Percentiles rank a stretch among this genome's conserved stretches.
phyloP scores from a whole-genome alignment of 1,284 basidiomycete genomes.

The Pterulicium gracile region DNA sequence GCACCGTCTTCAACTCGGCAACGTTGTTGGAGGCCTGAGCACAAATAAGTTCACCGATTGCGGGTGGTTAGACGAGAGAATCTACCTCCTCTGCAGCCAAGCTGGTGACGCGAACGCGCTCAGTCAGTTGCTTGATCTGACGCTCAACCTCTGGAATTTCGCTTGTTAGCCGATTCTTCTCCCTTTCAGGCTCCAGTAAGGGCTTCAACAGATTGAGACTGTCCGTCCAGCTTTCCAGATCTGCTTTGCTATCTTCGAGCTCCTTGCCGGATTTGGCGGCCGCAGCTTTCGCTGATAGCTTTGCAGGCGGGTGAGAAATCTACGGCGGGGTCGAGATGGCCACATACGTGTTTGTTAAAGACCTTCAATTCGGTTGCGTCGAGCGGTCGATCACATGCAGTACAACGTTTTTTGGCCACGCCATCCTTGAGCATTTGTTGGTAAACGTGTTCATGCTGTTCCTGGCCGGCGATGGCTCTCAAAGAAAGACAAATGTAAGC shows the following conservation, averaged over 20 bases:
- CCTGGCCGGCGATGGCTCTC: too few relatives aligned
- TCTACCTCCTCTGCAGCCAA: not conserved
- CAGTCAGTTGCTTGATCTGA: not conserved
- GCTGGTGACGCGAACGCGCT: not conserved
- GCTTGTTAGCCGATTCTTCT: constrained; percentile 37
- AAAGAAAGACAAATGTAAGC: too few relatives aligned
- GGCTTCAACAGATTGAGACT: constrained; percentile 47
- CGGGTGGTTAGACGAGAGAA: not conserved
- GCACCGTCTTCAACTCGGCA: constrained; percentile 34
- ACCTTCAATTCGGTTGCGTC: too few relatives aligned
- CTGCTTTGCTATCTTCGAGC: not conserved
- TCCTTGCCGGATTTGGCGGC: too few relatives aligned
- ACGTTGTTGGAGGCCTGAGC: constrained; percentile 37
- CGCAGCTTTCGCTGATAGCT: too few relatives aligned
- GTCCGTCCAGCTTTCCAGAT: not conserved
- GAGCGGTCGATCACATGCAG: too few relatives aligned
- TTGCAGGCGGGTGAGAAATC: too few relatives aligned
- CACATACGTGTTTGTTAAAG: too few relatives aligned
- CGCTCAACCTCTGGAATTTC: not conserved
- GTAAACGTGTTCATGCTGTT: too few relatives aligned
- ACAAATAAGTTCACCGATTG: not conserved
- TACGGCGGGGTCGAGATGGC: too few relatives aligned
- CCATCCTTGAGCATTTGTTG: too few relatives aligned
- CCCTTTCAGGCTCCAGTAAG: constrained; percentile 51
- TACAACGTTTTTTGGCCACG: too few relatives aligned